phyloP scores from a whole-genome alignment of 2,329 filamentous ascomycete genomes.

The Sporothrix brasiliensis region DNA sequence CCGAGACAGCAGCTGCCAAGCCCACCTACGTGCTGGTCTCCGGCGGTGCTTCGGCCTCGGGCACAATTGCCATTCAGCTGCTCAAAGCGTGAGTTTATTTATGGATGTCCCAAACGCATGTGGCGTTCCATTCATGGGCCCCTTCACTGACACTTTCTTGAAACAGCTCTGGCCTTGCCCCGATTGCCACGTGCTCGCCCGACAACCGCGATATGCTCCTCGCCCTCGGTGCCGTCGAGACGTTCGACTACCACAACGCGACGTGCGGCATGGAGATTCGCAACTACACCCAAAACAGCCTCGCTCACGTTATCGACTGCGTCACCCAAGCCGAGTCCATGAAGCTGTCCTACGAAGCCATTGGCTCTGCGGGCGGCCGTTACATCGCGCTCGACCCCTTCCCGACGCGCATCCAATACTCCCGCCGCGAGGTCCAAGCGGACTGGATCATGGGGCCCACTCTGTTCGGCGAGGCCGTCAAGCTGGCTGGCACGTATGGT shows the following conservation, averaged over 20 bases:
- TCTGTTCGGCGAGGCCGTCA: constrained; percentile 31
- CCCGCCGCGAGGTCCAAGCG: constrained; percentile 32
- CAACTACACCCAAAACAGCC: constrained; percentile 34
- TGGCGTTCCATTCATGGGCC: no score
- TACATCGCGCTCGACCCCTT: constrained; percentile 35
- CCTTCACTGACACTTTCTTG: not conserved
- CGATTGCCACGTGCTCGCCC: constrained; percentile 35
- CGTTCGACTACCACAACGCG: constrained; percentile 36
- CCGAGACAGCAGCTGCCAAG: not conserved
- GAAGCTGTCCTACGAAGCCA: constrained; percentile 34
- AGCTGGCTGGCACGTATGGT: constrained; percentile 32
- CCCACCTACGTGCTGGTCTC: constrained; percentile 43
- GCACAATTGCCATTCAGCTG: constrained; percentile 47
- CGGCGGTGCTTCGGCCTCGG: constrained; percentile 46
- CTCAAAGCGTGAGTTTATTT: constrained; percentile 39
- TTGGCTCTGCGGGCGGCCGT: constrained; percentile 30
- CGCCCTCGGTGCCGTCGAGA: constrained; percentile 33
- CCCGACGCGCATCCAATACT: constrained; percentile 32
- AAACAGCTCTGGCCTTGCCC: constrained; percentile 28
- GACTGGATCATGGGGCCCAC: constrained; percentile 32
- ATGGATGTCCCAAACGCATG: not conserved
- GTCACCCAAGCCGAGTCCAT: constrained; percentile 33
- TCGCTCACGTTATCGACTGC: constrained; percentile 35
- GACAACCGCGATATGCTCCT: constrained; percentile 29
- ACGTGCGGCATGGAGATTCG: constrained; percentile 37